Evolutionary conservation across 257 asterid species (phyloP), one percentile per base, ranked within the genome.

Genomic region (Plantago elongata): DNA sequence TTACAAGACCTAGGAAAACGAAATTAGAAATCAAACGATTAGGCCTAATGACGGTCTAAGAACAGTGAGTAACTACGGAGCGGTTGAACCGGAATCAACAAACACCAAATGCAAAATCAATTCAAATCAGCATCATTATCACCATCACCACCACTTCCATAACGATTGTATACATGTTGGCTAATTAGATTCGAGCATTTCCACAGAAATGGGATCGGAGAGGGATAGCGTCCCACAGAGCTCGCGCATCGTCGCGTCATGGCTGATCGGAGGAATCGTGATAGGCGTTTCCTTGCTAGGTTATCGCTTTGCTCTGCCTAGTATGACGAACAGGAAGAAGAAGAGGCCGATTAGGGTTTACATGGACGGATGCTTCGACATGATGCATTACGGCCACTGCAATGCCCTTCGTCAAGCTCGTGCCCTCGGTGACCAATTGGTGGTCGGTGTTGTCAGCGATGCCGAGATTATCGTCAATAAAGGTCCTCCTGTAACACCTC

Each of bases 301-400:
- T 9, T 67, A 79, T 29, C 81, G 81, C 18, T 64, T 80, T 34
- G 80, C 79, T 57, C 52, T 76, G 70, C 95, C 83, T 22, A 22
- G 27, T 22, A 22, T 22, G 1, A 22, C 27, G 66, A 61, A 8
- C 65, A 45, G 30, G 37, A 74, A 56, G 71, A 75, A 71, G 76
- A 86, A 78, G 81, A 76, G 87, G 64, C 91, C 91, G 9, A 80
- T 92, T 58, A 80, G 97, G 90, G 99, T 92, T 29, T 89, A 92
- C 54, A 92, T 92, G 99, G 97, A 89, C 65, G 97, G 99, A 18
- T 89, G 97, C 72, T 92, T 92, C 71, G 97, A 92, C 65, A 86
- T 92, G 99, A 92, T 92, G 99, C 99, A 92, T 74, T 92, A 93
- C 69, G 99, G 99, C 18, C 99, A 93, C 72, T 90, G 97, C 69